Base-by-base conservation (phyloP, 2,329 filamentous ascomycete species). In the Clonostachys rhizophaga region DNA sequence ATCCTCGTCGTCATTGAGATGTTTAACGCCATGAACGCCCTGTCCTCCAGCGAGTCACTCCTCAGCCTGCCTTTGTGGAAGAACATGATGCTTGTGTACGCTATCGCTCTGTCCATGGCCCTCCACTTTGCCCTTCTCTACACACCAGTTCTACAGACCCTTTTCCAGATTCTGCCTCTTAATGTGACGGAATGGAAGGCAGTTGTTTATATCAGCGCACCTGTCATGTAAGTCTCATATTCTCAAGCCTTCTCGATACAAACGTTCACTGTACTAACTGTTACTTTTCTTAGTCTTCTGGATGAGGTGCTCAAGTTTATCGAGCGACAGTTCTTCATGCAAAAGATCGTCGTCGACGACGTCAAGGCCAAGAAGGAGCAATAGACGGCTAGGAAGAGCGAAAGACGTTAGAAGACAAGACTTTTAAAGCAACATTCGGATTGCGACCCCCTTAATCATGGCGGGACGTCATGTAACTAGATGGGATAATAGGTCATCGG, bases 1-100 rank as follows among this genome's bases (percentile, higher is more conserved):
- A 87, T 87, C 59, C 79, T 99, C 16, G 94, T 99, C 42, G 91
- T 96, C 50, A 97, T 99, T 61, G 94, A 99, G 73, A 99, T 99
- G 94, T 81, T 99, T 64, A 99, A 99, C 70, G 94, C 94, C 58
- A 92, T 97, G 87, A 99, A 99, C 64, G 94, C 92, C 1, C 79
- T 99, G 34, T 96, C 91, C 2, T 96, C 91, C 1, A 95, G 89
- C 67, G 94, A 99, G 70, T 95, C 89, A 14, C 83, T 99, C 12
- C 70, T 99, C 47, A 96, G 91, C 3, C 81, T 99, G 52, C 92
- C 91, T 10, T 75, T 99, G n/a, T 96, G 92, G 92, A 83, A 92
- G 63, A 99, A 99, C 73, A 94, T 96, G 86, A 94, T 96, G 79
- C 84, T 99, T 16, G 89, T 99, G 47, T 96, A 95, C 59, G 95